phyloP scores from a whole-genome alignment of 1,284 basidiomycete species.

The Sporisorium exsertum region DNA sequence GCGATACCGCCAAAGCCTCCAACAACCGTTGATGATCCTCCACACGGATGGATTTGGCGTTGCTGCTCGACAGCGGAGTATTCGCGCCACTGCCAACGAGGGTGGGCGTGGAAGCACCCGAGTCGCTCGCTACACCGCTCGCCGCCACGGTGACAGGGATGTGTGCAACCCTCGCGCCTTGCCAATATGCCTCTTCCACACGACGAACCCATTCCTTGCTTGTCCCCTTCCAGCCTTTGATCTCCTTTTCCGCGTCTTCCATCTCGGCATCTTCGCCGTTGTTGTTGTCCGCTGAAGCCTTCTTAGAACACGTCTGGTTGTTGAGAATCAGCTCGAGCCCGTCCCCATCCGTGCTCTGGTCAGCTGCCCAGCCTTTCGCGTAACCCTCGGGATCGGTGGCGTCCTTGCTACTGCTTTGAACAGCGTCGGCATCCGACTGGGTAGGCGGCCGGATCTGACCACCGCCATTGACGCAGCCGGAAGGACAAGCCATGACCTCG shows the following conservation, averaged over 20 bases:
- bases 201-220: slow-evolving; percentile 65
- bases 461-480: slow-evolving; percentile 96
- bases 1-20: slow-evolving; percentile 12
- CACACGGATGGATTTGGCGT: slow-evolving; percentile 29
- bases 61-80: slow-evolving; percentile 34
- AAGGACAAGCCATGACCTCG: slow-evolving; percentile 99
- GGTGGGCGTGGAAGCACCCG: slow-evolving; percentile 37
- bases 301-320: slow-evolving; percentile 33
- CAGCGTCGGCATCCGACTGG: slow-evolving; percentile 11
- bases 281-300: slow-evolving; percentile 73
- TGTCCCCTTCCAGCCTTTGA: slow-evolving; percentile 67
- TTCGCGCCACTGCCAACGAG: slow-evolving; percentile 28
- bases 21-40: slow-evolving; percentile 35
- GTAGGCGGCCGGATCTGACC: slow-evolving; percentile 76
- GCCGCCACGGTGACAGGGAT: slow-evolving; percentile 42
- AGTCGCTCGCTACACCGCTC: slow-evolving; percentile 6
- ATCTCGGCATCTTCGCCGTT: slow-evolving; percentile 52
- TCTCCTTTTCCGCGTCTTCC: slow-evolving; percentile 28
- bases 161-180: slow-evolving; percentile 45
- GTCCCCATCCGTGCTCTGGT: slow-evolving; percentile 13
- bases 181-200: slow-evolving; percentile 67
- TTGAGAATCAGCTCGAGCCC: slow-evolving; percentile 74
- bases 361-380: slow-evolving; percentile 26
- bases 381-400: slow-evolving; percentile 43
- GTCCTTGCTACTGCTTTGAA: not conserved